These are phyloP conservation scores for Cicer cuneatum DNA, from an alignment of 306 rosid species.

Conservation along the genomic window DNA sequence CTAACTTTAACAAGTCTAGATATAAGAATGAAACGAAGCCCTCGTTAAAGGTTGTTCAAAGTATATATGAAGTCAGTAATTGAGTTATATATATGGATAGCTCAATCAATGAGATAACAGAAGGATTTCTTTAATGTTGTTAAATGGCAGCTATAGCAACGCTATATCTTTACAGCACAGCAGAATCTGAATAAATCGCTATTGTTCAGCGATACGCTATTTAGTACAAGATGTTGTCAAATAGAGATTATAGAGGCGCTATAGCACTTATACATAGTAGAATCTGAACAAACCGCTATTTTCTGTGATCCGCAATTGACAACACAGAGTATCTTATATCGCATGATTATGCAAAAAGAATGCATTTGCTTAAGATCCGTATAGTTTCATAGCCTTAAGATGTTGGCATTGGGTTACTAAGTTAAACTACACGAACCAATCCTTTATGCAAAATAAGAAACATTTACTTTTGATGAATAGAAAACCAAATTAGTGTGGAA, in stretches of 20 bases:
- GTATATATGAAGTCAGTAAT: neutral
- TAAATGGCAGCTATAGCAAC: too few species aligned
- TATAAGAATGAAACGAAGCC: neutral
- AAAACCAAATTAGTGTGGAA: neutral
- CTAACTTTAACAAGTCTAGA: constrained; percentile 1
- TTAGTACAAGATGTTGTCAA: too few species aligned
- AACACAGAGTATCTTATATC: neutral
- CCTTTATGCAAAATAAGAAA: constrained; percentile 1
- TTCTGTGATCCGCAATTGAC: too few species aligned
- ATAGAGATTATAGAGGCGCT: too few species aligned
- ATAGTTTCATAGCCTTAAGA: neutral
- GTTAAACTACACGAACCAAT: constrained; percentile 12
- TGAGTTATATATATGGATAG: constrained; percentile 23
- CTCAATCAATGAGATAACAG: constrained; percentile 3
- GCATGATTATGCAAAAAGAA: constrained; percentile 24
- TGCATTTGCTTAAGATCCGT: neutral
- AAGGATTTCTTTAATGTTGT: neutral
- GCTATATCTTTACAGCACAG: too few species aligned
- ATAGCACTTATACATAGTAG: too few species aligned
- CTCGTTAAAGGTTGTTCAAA: neutral
- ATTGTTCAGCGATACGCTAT: too few species aligned
- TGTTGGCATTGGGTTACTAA: neutral
- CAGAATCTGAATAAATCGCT: too few species aligned
- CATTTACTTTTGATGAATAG: neutral
- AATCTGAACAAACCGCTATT: too few species aligned